Percentiles rank a stretch among this genome's conserved stretches.
Conservation (phyloP, 2,329 filamentous ascomycete species). For the Salinomyces thailandicus region DNA sequence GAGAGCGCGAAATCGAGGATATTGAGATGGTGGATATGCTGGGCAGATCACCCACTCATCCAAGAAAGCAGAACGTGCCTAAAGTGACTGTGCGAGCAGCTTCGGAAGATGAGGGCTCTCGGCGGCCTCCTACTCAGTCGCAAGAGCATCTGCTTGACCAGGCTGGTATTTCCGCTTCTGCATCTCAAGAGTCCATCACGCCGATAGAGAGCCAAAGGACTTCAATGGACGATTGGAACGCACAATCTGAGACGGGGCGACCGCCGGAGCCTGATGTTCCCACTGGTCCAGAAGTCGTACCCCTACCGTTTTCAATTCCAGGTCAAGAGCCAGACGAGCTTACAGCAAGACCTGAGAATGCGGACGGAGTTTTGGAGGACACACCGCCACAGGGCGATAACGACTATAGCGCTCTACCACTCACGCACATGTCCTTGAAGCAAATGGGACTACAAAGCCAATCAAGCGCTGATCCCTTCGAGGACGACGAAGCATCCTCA, state of each 20-base stretch:
- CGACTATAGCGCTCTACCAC: not conserved
- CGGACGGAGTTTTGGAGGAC: not conserved
- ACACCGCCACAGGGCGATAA: not conserved
- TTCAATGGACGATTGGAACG: not conserved
- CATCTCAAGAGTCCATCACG: constrained; percentile 4
- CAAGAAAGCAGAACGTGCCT: constrained; percentile 1
- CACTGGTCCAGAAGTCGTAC: not conserved
- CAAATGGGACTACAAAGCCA: too few species aligned
- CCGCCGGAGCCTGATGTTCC: not conserved
- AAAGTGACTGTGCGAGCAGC: constrained; percentile 44
- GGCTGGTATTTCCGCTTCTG: constrained; percentile 3
- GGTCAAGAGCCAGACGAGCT: too few species aligned
- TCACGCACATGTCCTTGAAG: not conserved
- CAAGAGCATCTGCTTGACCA: constrained; percentile 19
- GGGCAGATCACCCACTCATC: constrained; percentile 7
- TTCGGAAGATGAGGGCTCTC: constrained; percentile 34
- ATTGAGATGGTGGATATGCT: constrained; percentile 49
- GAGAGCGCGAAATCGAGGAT: constrained; percentile 31
- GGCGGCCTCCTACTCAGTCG: constrained; percentile 2
- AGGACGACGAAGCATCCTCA: constrained; percentile 38
- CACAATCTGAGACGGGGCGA: not conserved
- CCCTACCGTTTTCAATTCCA: not conserved
- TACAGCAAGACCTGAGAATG: not conserved
- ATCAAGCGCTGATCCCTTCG: too few species aligned
- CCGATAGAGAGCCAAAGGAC: not conserved